Evolutionary conservation across 805 yeast genomes (phyloP).

Genomic region (Candida maltosa): DNA sequence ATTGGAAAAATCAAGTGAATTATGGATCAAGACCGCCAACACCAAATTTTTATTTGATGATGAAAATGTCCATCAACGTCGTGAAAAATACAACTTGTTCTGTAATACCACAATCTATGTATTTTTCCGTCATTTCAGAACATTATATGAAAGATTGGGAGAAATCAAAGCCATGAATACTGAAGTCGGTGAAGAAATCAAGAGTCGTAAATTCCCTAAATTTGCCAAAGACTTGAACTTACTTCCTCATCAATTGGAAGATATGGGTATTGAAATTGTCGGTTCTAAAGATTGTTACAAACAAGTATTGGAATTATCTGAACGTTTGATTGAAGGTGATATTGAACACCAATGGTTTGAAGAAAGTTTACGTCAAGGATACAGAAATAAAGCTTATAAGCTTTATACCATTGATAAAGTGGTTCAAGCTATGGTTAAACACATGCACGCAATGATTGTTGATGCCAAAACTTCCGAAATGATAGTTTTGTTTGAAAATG

Average conservation of each 20-base stretch:
- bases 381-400: conserved; percentile 88
- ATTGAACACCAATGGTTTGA: conserved; percentile 94
- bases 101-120: conserved; percentile 87
- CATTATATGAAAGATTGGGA: conserved; percentile 72
- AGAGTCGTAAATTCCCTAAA: conserved; percentile 56
- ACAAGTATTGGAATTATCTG: conserved; percentile 75
- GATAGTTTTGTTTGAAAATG: conserved; percentile 76
- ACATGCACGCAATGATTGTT: conserved; percentile 77
- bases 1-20: conserved; percentile 35
- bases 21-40: conserved; percentile 40
- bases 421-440: conserved; percentile 68
- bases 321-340: conserved; percentile 79
- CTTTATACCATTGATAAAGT: conserved; percentile 92
- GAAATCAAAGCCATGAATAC: conserved; percentile 74
- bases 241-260: conserved; percentile 74
- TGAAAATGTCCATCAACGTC: conserved; percentile 23
- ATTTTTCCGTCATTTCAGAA: conserved; percentile 81
- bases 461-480: conserved; percentile 81
- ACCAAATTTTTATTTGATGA: conserved; percentile 27
- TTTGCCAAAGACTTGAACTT: conserved; percentile 88
- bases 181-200: conserved; percentile 71
- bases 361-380: conserved; percentile 92
- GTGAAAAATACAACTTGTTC: conserved; percentile 71
- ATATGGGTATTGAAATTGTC: conserved; percentile 70
- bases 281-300: conserved; percentile 65